Base-by-base conservation (phyloP, 179 eudicot species). In the Beta macrorhiza region DNA sequence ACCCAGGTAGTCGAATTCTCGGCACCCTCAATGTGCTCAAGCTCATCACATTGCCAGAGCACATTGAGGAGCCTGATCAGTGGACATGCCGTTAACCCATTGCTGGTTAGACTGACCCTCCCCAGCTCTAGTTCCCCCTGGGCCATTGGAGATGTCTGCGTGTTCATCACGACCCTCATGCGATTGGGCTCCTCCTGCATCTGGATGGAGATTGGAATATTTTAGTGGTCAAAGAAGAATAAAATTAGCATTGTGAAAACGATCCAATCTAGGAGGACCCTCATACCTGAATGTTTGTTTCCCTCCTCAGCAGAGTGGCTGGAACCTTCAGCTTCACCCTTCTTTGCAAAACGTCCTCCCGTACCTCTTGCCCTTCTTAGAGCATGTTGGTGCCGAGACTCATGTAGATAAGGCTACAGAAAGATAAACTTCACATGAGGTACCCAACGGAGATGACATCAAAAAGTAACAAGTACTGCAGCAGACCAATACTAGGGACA, bases 351-450 rank as follows among this genome's bases (percentile, higher is more conserved):
- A 80, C 98, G 98, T 22, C 98, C 98, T 45, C 98, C 98, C 19
- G 90, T 75, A 4, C 93, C 95, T 82, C 98, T 90, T 69, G 85
- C 91, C 87, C 98, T 92, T 85, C 93, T 91, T 84, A 94, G 37
- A 77, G 98, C 98, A 84, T 94, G 98, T 82, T 92, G 97, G 85
- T 94, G 98, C 11, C 98, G 91, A 37, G 98, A 94, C 76, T 94
- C 98, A 22, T 94, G 98, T 78, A 94, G 90, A 87, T 94, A 94
- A 42, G 98, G 98, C 98, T 94, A 85, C 78, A 72, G n/a, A 37
- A 57, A 47, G 72, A 55, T 49, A 65, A 74, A 53, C 12, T 3
- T 15, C 9, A 47, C 63, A 37, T 29, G 9, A 9, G 67, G 25
- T 14, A 75, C 13, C n/a, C 19, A 19, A 25, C 0, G 5, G 47